phyloP scores from a whole-genome alignment of 208 protist genomes.

The Tritrichomonas musculus region DNA sequence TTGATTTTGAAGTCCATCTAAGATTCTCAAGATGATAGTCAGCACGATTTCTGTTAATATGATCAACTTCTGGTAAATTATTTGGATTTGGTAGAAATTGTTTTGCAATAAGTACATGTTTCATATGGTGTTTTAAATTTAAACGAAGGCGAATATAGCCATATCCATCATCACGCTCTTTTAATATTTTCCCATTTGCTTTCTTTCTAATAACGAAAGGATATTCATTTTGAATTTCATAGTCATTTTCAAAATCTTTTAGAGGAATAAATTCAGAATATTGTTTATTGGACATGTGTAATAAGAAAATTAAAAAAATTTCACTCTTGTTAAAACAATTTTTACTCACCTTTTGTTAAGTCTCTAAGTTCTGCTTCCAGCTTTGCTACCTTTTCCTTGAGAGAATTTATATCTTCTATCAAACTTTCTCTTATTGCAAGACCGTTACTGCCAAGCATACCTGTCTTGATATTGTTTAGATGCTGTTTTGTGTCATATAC shows the following conservation, averaged over 20 bases:
- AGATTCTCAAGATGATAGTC: background rate
- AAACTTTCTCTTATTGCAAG: too few species aligned
- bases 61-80: background rate
- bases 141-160: background rate
- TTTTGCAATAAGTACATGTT: background rate
- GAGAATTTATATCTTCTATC: too few species aligned
- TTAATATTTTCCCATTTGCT: background rate
- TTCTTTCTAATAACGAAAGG: background rate
- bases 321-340: too few species aligned
- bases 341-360: too few species aligned
- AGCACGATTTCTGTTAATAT: background rate
- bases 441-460: too few species aligned
- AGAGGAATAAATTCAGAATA: too few species aligned
- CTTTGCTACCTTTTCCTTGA: too few species aligned
- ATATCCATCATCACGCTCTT: background rate
- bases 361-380: too few species aligned
- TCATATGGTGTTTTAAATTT: background rate
- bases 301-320: too few species aligned
- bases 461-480: too few species aligned
- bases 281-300: too few species aligned
- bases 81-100: background rate
- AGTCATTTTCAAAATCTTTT: background rate
- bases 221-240: background rate
- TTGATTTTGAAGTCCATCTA: background rate
- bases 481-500: too few species aligned